phyloP scores from a whole-genome alignment of 202 grass and related monocot genomes.

The Sporobolus alterniflorus region DNA sequence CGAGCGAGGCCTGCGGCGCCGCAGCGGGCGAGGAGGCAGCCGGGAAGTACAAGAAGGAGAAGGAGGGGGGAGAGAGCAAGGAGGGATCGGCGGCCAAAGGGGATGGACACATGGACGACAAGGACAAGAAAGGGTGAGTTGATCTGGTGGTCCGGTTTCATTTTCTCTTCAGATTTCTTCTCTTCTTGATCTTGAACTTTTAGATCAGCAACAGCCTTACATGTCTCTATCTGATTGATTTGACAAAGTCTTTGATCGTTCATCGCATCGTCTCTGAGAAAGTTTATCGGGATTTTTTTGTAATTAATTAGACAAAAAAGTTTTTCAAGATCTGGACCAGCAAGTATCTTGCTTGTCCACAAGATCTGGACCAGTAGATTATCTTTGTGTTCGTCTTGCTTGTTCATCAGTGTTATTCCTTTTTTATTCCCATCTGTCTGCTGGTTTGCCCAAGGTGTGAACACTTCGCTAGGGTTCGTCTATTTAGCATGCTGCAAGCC shows the following conservation, averaged over 20 bases:
- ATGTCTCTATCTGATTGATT: background rate
- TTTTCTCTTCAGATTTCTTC: background rate
- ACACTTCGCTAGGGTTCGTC: slow-evolving; percentile 76
- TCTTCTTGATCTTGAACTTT: background rate
- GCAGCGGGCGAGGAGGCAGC: slow-evolving; percentile 47
- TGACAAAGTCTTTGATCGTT: background rate
- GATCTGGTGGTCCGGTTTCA: slow-evolving; percentile 1
- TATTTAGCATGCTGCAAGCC: slow-evolving; percentile 21
- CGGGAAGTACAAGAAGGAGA: slow-evolving; percentile 53
- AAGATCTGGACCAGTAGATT: no score
- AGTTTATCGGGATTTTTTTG: background rate
- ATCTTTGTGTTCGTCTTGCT: slow-evolving; percentile 4
- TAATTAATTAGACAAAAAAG: background rate
- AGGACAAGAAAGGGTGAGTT: slow-evolving; percentile 85
- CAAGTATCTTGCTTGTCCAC: background rate
- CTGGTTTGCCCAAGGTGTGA: slow-evolving; percentile 38
- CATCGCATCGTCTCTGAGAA: background rate
- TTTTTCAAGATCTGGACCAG: slow-evolving; percentile 22
- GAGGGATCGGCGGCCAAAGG: slow-evolving; percentile 37
- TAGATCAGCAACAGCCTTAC: background rate
- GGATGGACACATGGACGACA: slow-evolving; percentile 48
- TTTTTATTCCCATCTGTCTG: slow-evolving; percentile 22
- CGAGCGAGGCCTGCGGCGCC: slow-evolving; percentile 58
- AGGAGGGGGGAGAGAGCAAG: slow-evolving; percentile 48
- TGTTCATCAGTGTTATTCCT: background rate